Percentiles rank a stretch among this genome's conserved stretches.
Conservation (phyloP, 306 rosid genomes). For the Benincasa hispida region DNA sequence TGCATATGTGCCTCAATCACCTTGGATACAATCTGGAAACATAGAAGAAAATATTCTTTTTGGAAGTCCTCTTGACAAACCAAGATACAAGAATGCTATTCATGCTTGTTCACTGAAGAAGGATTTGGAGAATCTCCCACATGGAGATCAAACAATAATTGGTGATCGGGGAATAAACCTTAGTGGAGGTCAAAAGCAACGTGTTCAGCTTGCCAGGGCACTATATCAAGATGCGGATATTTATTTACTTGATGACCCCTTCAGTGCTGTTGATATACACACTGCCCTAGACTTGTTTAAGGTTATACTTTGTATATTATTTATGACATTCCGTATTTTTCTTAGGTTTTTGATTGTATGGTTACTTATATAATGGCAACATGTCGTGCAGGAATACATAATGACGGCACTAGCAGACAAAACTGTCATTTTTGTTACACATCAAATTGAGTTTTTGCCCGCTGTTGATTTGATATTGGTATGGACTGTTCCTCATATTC, state of each 20-base stretch:
- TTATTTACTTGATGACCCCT: slow-evolving; percentile 93
- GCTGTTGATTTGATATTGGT: slow-evolving; percentile 91
- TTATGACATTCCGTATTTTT: slow-evolving; percentile 2
- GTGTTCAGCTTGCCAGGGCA: slow-evolving; percentile 93
- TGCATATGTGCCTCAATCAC: slow-evolving; percentile 88
- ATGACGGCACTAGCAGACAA: slow-evolving; percentile 74
- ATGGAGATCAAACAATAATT: slow-evolving; percentile 87
- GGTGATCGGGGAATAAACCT: slow-evolving; percentile 94
- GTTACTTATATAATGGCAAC: neutral
- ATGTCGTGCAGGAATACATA: slow-evolving; percentile 80
- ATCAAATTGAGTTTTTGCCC: slow-evolving; percentile 98
- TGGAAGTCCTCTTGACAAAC: slow-evolving; percentile 79
- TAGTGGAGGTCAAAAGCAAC: slow-evolving; percentile 96
- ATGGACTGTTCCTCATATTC: slow-evolving; percentile 21
- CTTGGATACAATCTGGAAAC: slow-evolving; percentile 93
- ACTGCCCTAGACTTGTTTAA: slow-evolving; percentile 77
- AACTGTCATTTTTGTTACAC: slow-evolving; percentile 88
- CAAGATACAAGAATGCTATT: slow-evolving; percentile 86
- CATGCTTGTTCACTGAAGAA: slow-evolving; percentile 82
- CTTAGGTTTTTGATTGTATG: neutral
- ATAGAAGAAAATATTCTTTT: slow-evolving; percentile 88
- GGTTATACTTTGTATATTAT: slow-evolving; percentile 25
- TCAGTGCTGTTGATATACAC: slow-evolving; percentile 98
- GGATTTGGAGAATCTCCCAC: slow-evolving; percentile 80
- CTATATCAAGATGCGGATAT: slow-evolving; percentile 88